Evolutionary conservation across 192 early-diverging fungal genomes (phyloP).

Genomic region (Gaertneriomyces sp.): DNA sequence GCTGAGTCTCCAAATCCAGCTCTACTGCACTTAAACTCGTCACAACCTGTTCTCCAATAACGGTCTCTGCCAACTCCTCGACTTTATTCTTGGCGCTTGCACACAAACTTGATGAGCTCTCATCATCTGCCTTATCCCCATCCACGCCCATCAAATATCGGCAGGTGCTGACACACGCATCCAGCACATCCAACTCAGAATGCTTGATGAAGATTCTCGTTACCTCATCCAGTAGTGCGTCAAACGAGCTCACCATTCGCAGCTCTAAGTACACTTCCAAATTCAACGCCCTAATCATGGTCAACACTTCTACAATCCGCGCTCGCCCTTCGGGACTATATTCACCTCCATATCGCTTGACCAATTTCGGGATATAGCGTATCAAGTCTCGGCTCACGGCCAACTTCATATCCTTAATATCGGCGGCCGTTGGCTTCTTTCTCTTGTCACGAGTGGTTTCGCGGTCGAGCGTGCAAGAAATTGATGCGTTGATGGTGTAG

Average conservation of each 20-base stretch:
- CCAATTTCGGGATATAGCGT: conserved; percentile 33
- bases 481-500: conserved; percentile 30
- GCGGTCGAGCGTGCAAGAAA: no score
- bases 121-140: background rate
- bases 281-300: conserved; percentile 34
- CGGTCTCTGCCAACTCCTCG: conserved; percentile 32
- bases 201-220: conserved; percentile 34
- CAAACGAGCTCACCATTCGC: conserved; percentile 41
- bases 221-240: conserved; percentile 37
- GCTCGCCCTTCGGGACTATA: conserved; percentile 24
- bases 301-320: conserved; percentile 25
- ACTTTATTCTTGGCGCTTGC: conserved; percentile 19
- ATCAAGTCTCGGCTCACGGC: conserved; percentile 31
- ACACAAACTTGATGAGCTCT: conserved; percentile 4
- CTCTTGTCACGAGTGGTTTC: background rate
- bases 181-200: conserved; percentile 26
- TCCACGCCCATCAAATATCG: conserved; percentile 18
- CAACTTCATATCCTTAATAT: conserved; percentile 1
- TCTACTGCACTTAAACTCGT: conserved; percentile 1
- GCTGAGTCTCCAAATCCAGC: background rate
- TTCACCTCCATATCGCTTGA: conserved; percentile 39
- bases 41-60: conserved; percentile 18
- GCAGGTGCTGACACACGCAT: conserved; percentile 31
- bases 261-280: conserved; percentile 39
- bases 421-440: conserved; percentile 3